phyloP scores from a whole-genome alignment of 2,329 filamentous ascomycete genomes.

The Cladophialophora chaetospira region DNA sequence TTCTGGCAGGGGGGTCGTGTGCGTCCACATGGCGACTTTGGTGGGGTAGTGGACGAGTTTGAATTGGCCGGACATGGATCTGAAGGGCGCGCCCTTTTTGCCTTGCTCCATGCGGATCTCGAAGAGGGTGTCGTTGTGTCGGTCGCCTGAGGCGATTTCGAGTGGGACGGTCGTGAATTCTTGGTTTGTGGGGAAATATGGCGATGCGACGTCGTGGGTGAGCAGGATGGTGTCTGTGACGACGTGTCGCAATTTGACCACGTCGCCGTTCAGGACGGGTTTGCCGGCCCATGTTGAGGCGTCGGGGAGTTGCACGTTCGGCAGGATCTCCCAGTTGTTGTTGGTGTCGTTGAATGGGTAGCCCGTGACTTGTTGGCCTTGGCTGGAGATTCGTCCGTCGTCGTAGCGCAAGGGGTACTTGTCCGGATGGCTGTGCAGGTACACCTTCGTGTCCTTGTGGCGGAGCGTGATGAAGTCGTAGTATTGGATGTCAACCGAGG shows the following conservation, averaged over 20 bases:
- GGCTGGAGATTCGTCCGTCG: constrained; percentile 93
- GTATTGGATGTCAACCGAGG: constrained; percentile 84
- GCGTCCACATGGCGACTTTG: constrained; percentile 99
- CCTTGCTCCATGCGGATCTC: constrained; percentile 87
- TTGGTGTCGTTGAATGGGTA: constrained; percentile 99
- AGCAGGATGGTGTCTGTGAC: constrained; percentile 83
- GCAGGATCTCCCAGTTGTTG: constrained; percentile 95
- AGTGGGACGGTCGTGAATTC: constrained; percentile 84
- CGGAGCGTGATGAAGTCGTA: constrained; percentile 83
- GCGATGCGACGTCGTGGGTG: constrained; percentile 95
- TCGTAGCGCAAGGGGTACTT: constrained; percentile 93
- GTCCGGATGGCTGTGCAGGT: constrained; percentile 89
- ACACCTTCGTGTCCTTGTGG: constrained; percentile 97
- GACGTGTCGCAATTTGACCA: constrained; percentile 82
- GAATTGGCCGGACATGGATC: constrained; percentile 88
- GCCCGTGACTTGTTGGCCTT: constrained; percentile 96
- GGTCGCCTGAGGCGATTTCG: constrained; percentile 71
- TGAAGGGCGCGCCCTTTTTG: constrained; percentile 80
- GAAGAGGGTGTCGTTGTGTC: constrained; percentile 87
- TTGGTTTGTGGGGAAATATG: constrained; percentile 95
- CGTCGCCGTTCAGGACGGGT: constrained; percentile 77
- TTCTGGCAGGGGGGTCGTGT: constrained; percentile 89
- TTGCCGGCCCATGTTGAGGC: constrained; percentile 58
- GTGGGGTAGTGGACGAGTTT: constrained; percentile 93
- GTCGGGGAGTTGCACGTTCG: constrained; percentile 56